Percentiles rank a stretch among this genome's conserved stretches.
phyloP scores from a whole-genome alignment of 192 early-diverging fungal genomes.

The Gaertneriomyces sp. region DNA sequence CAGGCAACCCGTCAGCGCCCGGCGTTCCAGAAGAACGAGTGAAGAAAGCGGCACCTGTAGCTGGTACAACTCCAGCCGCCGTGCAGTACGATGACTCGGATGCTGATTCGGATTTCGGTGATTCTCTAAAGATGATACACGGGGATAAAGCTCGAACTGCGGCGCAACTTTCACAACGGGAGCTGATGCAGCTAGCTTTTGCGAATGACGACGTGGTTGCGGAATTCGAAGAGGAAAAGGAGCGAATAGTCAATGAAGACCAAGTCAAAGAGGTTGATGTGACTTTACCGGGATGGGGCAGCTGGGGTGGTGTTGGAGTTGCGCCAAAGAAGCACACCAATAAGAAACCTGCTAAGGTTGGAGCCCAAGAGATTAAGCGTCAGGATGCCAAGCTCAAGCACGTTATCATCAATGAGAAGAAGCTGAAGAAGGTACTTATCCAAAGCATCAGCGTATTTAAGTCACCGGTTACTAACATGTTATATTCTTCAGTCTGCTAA shows the following conservation, averaged over 20 bases:
- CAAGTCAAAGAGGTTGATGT: constrained; percentile 74
- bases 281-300: constrained; percentile 93
- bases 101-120: too few relatives aligned
- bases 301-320: constrained; percentile 71
- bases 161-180: constrained; percentile 64
- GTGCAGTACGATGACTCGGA: constrained; percentile 32
- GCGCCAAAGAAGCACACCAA: constrained; percentile 62
- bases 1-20: neutral
- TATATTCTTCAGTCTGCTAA: constrained; percentile 52
- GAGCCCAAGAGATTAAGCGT: constrained; percentile 37
- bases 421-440: constrained; percentile 67
- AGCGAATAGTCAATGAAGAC: constrained; percentile 63
- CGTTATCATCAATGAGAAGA: constrained; percentile 93
- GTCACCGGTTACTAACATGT: neutral
- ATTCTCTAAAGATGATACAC: constrained; percentile 24
- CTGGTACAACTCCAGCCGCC: constrained; percentile 14
- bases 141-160: constrained; percentile 36
- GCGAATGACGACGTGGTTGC: constrained; percentile 84
- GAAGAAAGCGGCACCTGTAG: constrained; percentile 4
- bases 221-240: constrained; percentile 89
- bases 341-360: constrained; percentile 44
- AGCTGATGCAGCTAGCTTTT: constrained; percentile 91
- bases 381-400: constrained; percentile 68
- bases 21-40: neutral
- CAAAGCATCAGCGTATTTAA: neutral